Conservation (phyloP, 2,329 filamentous ascomycete genomes). For the Colletotrichum godetiae region DNA sequence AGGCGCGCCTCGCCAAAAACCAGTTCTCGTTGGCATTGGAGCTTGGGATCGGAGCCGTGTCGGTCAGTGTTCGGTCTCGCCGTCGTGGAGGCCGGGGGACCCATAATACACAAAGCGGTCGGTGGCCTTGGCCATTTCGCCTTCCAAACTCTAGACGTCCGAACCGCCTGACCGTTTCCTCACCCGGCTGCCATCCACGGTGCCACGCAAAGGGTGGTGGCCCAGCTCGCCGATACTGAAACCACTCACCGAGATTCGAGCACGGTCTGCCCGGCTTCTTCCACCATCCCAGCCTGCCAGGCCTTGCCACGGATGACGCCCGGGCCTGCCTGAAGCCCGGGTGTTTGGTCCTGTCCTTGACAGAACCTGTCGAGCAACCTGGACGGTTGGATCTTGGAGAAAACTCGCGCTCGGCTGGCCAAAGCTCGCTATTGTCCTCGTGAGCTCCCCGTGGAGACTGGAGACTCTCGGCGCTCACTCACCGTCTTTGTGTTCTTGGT, state of each 20-base stretch:
- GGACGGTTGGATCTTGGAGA: constrained; percentile 18
- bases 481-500: constrained; percentile 28
- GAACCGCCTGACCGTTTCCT: constrained; percentile 12
- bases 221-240: constrained; percentile 29
- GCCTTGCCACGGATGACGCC: constrained; percentile 27
- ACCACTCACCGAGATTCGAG: constrained; percentile 24
- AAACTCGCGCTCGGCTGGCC: constrained; percentile 15
- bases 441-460: constrained; percentile 31
- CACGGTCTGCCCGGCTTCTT: constrained; percentile 29
- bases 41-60: constrained; percentile 30
- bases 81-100: constrained; percentile 20
- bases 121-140: constrained; percentile 27
- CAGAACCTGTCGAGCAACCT: constrained; percentile 16
- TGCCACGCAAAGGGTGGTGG: background rate
- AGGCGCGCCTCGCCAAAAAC: constrained; percentile 10
- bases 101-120: constrained; percentile 2
- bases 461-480: constrained; percentile 33
- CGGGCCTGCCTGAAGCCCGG: constrained; percentile 25
- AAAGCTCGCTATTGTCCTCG: constrained; percentile 29
- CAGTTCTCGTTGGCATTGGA: constrained; percentile 1
- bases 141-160: constrained; percentile 9
- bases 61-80: constrained; percentile 31
- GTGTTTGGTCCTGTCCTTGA: constrained; percentile 3
- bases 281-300: constrained; percentile 24
- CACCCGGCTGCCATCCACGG: constrained; percentile 15